phyloP scores from a whole-genome alignment of 768 basidiomycete genomes.

The Lentinula sp. region DNA sequence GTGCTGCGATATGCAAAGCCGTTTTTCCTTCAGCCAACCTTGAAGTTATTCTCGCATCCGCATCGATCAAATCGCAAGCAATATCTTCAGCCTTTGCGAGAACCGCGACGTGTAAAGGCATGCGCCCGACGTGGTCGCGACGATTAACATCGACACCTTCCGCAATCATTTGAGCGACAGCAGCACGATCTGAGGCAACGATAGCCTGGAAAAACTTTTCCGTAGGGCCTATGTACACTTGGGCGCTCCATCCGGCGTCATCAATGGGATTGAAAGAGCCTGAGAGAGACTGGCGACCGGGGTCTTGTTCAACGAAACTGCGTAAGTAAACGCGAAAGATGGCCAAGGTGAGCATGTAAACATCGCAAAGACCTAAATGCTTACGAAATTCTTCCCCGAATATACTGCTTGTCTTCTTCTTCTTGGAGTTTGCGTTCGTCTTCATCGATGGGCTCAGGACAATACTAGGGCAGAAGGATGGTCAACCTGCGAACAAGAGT shows the following conservation, averaged over 20 bases:
- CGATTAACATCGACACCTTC: slow-evolving; percentile 41
- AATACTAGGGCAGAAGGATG: slow-evolving; percentile 27
- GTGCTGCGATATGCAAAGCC: slow-evolving; percentile 51
- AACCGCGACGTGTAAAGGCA: slow-evolving; percentile 47
- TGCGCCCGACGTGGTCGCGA: slow-evolving; percentile 59
- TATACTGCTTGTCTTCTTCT: slow-evolving; percentile 46
- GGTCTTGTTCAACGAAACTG: slow-evolving; percentile 56
- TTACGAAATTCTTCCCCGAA: slow-evolving; percentile 47
- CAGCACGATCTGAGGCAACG: slow-evolving; percentile 32
- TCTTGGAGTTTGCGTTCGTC: slow-evolving; percentile 48
- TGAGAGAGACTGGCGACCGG: slow-evolving; percentile 53
- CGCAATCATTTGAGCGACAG: slow-evolving; percentile 32
- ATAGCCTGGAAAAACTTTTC: slow-evolving; percentile 56
- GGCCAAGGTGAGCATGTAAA: background rate
- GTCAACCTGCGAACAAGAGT: background rate
- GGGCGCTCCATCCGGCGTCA: slow-evolving; percentile 58
- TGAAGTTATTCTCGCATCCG: slow-evolving; percentile 49
- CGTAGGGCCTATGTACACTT: slow-evolving; percentile 50
- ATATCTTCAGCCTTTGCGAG: slow-evolving; percentile 38
- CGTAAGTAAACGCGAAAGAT: background rate
- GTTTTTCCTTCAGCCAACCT: slow-evolving; percentile 52
- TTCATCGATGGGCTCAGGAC: slow-evolving; percentile 47
- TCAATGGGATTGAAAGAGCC: slow-evolving; percentile 66
- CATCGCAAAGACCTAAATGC: slow-evolving; percentile 12
- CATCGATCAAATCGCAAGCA: slow-evolving; percentile 45